Conservation (phyloP, 306 rosid genomes). For the Quercus agrifolia region DNA sequence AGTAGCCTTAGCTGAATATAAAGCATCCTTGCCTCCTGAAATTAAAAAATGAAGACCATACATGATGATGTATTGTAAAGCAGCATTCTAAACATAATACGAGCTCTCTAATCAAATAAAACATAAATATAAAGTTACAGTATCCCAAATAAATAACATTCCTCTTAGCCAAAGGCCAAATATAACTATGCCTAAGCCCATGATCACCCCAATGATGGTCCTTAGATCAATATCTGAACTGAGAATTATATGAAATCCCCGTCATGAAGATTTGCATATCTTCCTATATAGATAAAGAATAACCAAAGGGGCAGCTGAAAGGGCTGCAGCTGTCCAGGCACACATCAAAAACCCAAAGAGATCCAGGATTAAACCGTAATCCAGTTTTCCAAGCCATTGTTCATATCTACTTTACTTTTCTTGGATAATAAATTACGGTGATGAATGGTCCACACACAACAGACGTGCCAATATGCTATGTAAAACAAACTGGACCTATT, state of each 20-base stretch:
- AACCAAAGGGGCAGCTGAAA: neutral
- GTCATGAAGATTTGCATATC: neutral
- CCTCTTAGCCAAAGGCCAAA: neutral
- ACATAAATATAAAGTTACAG: neutral
- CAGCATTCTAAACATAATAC: neutral
- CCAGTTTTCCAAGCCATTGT: neutral
- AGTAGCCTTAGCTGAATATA: conserved; percentile 22
- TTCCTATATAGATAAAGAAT: neutral
- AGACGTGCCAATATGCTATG: neutral
- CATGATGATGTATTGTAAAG: conserved; percentile 5
- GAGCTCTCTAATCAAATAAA: neutral
- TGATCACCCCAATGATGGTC: neutral
- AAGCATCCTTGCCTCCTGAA: conserved; percentile 36
- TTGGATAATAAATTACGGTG: neutral
- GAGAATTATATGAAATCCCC: neutral
- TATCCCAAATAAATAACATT: neutral
- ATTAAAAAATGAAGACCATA: conserved; percentile 12
- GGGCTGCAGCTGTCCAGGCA: neutral
- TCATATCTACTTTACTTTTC: neutral
- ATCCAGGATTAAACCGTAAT: neutral
- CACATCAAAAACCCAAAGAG: neutral
- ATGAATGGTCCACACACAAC: neutral
- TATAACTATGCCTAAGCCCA: neutral
- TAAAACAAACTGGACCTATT: neutral
- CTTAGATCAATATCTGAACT: neutral